Conservation (phyloP, 2,329 filamentous ascomycete genomes). For the Fusarium praegraminearum region DNA sequence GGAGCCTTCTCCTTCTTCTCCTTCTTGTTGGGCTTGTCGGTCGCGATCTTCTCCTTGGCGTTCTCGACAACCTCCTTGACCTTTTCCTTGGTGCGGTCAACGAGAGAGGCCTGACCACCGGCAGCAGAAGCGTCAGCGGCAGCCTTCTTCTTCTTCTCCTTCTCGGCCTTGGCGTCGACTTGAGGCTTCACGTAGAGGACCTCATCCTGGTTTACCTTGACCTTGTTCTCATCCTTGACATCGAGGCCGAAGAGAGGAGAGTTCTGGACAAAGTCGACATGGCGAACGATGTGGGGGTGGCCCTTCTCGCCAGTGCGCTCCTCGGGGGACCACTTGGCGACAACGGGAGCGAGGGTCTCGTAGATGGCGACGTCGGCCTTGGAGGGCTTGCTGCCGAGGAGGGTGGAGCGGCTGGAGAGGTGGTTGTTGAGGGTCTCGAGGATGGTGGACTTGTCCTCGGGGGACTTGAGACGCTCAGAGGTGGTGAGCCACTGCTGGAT, state of each 20-base stretch:
- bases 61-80: constrained; percentile 67
- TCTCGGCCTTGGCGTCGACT: constrained; percentile 92
- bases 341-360: constrained; percentile 78
- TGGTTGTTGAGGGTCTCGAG: constrained; percentile 86
- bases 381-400: constrained; percentile 90
- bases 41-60: constrained; percentile 55
- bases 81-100: constrained; percentile 72
- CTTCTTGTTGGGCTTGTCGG: constrained; percentile 74
- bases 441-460: constrained; percentile 73
- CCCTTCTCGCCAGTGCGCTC: constrained; percentile 91
- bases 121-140: constrained; percentile 68
- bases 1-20: constrained; percentile 92
- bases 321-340: constrained; percentile 84
- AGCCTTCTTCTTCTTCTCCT: constrained; percentile 98
- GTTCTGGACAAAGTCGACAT: constrained; percentile 96
- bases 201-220: constrained; percentile 81
- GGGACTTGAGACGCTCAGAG: constrained; percentile 71
- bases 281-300: constrained; percentile 89
- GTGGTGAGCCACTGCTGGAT: constrained; percentile 90
- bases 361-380: constrained; percentile 89
- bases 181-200: constrained; percentile 90
- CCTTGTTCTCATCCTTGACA: constrained; percentile 78
- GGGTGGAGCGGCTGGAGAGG: constrained; percentile 87
- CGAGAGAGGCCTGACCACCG: constrained; percentile 62
- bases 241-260: constrained; percentile 78